Percentiles rank a stretch among this genome's conserved stretches.
phyloP scores from a whole-genome alignment of 768 basidiomycete genomes.

The Mycena belliarum region DNA sequence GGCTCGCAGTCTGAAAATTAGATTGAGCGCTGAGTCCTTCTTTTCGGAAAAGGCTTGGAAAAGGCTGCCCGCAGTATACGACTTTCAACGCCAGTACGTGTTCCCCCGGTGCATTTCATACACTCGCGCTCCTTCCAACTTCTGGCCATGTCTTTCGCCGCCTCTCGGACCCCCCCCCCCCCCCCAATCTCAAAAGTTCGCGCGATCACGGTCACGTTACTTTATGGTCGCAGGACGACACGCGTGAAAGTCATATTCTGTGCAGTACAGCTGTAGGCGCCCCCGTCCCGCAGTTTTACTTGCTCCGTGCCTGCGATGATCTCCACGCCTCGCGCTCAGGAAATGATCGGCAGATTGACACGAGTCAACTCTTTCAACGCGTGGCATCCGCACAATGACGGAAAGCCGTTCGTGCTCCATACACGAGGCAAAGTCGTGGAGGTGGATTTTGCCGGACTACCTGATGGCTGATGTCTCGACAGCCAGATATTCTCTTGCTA shows the following conservation, averaged over 20 bases:
- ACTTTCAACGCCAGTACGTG: no score
- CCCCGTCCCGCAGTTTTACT: no score
- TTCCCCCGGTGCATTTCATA: no score
- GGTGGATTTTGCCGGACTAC: constrained; percentile 17
- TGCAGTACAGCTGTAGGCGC: no score
- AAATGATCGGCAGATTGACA: no score
- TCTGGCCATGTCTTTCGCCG: no score
- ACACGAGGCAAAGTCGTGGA: constrained; percentile 29
- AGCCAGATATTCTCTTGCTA: constrained; percentile 18
- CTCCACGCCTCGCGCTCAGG: no score
- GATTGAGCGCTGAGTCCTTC: background rate
- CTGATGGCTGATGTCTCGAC: background rate
- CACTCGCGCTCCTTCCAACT: no score
- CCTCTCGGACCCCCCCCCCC: no score
- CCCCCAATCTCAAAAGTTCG: no score
- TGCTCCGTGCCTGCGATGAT: no score
- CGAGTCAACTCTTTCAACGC: background rate
- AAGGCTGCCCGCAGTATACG: no score
- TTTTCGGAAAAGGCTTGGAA: background rate
- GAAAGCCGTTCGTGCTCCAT: background rate
- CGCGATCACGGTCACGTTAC: constrained; percentile 13
- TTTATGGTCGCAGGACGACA: background rate
- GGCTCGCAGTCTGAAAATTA: constrained; percentile 5
- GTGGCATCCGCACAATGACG: background rate
- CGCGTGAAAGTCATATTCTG: background rate